Conservation (phyloP, 129 eudicot genomes). For the Cynara cardunculus region DNA sequence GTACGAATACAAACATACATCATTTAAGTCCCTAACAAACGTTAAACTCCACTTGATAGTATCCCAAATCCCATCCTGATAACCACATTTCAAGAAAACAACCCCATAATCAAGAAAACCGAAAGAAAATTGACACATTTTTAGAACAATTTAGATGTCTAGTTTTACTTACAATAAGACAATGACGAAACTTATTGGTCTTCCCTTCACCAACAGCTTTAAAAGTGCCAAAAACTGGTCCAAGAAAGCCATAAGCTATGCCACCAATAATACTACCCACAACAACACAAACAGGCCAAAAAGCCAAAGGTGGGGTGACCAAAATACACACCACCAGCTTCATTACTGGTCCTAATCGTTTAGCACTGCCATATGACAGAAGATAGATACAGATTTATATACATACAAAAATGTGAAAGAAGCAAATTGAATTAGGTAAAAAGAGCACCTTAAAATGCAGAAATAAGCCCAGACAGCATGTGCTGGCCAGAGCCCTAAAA, state of each 20-base stretch:
- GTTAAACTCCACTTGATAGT: conserved; percentile 57
- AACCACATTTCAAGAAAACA: conserved; percentile 21
- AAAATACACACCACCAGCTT: conserved; percentile 59
- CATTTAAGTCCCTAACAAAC: conserved; percentile 68
- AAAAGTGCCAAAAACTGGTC: conserved; percentile 84
- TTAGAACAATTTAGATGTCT: not conserved
- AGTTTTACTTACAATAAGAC: conserved; percentile 48
- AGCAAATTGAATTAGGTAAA: not conserved
- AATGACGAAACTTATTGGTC: conserved; percentile 60
- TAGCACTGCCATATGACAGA: conserved; percentile 51
- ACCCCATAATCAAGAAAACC: not conserved
- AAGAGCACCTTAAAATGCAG: conserved; percentile 55
- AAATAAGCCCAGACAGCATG: conserved; percentile 67
- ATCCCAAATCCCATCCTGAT: conserved; percentile 84
- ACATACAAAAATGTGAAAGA: not conserved
- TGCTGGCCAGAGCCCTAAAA: conserved; percentile 84
- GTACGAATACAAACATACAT: conserved; percentile 72
- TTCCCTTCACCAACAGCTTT: conserved; percentile 87
- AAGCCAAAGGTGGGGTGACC: conserved; percentile 38
- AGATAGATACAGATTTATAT: not conserved
- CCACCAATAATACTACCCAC: conserved; percentile 65
- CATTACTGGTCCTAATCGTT: conserved; percentile 72
- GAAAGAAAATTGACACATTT: not conserved
- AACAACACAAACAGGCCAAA: conserved; percentile 69
- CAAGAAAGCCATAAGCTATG: conserved; percentile 72